Evolutionary conservation across 305 asterid genomes (phyloP).

Genomic region (Fraxinus baroniana): DNA sequence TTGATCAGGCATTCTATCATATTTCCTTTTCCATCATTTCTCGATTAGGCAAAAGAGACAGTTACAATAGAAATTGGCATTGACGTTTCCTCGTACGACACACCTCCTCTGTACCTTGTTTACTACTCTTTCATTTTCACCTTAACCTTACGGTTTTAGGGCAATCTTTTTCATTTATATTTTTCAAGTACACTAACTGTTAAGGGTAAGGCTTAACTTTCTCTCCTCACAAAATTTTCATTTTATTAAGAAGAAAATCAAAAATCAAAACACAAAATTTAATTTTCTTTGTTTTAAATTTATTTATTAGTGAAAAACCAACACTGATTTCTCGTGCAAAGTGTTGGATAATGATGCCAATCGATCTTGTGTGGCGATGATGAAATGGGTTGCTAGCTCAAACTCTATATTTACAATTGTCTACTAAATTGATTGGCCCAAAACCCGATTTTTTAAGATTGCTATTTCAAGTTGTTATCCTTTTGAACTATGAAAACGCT

Average conservation of each 20-base stretch:
- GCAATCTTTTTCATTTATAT: not conserved
- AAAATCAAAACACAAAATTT: not conserved
- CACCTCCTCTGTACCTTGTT: slow-evolving; percentile 20
- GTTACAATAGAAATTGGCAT: slow-evolving; percentile 44
- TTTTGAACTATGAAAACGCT: not conserved
- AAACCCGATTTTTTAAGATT: not conserved
- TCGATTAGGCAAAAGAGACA: slow-evolving; percentile 49
- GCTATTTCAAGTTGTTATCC: not conserved
- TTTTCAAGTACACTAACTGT: not conserved
- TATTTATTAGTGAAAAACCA: not conserved
- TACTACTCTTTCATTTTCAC: slow-evolving; percentile 15
- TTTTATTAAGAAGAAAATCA: not conserved
- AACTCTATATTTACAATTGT: not conserved
- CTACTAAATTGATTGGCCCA: not conserved
- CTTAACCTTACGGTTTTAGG: not conserved
- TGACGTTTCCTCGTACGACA: slow-evolving; percentile 71
- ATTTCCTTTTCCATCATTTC: slow-evolving; percentile 46
- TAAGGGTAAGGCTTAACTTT: not conserved
- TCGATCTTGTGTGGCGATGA: not conserved
- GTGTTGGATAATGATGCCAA: not conserved
- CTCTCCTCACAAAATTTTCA: not conserved
- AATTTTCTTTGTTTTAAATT: not conserved
- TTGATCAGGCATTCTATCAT: slow-evolving; percentile 42
- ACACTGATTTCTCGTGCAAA: not conserved
- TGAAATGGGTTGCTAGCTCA: not conserved